Evolutionary conservation across 1,139 yeast species (phyloP).

Genomic region (Meyerozyma carpophila): DNA sequence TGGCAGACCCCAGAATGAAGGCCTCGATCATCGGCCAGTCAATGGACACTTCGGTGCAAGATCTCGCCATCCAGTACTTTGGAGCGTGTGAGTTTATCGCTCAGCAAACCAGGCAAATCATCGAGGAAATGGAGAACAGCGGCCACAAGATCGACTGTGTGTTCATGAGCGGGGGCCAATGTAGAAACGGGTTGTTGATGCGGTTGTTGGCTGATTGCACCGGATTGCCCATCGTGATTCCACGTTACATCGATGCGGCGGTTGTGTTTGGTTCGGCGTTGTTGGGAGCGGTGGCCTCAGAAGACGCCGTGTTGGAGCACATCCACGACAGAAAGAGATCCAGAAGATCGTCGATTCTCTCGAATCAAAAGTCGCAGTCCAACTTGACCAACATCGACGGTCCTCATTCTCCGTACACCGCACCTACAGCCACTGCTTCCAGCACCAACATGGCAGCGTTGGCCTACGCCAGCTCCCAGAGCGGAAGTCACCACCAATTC

Average conservation of each 20-base stretch:
- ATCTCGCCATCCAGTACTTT: slow-evolving; percentile 77
- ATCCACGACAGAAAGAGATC: slow-evolving; percentile 29
- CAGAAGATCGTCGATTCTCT: slow-evolving; percentile 34
- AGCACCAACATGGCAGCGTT: slow-evolving; percentile 54
- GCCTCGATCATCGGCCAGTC: slow-evolving; percentile 92
- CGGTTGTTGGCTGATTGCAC: slow-evolving; percentile 89
- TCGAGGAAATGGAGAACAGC: slow-evolving; percentile 71
- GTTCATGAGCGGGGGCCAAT: slow-evolving; percentile 95
- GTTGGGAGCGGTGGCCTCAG: slow-evolving; percentile 90
- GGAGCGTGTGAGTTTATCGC: slow-evolving; percentile 98
- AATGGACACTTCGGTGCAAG: slow-evolving; percentile 82
- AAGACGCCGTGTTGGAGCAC: slow-evolving; percentile 42
- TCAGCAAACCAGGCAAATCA: slow-evolving; percentile 93
- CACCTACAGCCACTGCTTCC: slow-evolving; percentile 60
- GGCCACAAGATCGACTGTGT: slow-evolving; percentile 77
- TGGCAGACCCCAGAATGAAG: slow-evolving; percentile 90
- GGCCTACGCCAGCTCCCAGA: slow-evolving; percentile 35
- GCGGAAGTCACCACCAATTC: slow-evolving; percentile 46
- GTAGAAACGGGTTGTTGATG: slow-evolving; percentile 85
- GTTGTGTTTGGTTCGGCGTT: slow-evolving; percentile 95
- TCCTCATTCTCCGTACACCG: slow-evolving; percentile 66
- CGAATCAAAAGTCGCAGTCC: slow-evolving; percentile 27
- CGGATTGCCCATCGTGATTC: slow-evolving; percentile 87
- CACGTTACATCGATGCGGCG: slow-evolving; percentile 92
- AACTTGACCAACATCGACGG: slow-evolving; percentile 19